phyloP scores from a whole-genome alignment of 1,284 basidiomycete genomes.

The Trichosporon coremiiforme region DNA sequence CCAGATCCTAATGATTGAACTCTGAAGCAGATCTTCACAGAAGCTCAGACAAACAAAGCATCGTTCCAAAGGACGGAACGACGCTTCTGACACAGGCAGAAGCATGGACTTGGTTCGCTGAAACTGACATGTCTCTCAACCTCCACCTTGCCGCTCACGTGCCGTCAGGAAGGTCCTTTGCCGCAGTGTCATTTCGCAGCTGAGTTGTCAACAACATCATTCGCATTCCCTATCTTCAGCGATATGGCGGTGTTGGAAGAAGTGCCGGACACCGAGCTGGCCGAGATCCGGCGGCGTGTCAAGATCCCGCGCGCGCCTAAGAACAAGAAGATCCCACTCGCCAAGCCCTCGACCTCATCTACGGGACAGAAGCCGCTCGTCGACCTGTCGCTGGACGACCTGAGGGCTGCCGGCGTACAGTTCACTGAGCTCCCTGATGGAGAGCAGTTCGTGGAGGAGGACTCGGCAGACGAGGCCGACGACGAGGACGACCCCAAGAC shows the following conservation, averaged over 20 bases:
- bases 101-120: slow-evolving; percentile 57
- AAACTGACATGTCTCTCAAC: slow-evolving; percentile 60
- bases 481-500: slow-evolving; percentile 19
- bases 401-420: slow-evolving; percentile 29
- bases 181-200: not conserved
- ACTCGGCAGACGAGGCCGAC: slow-evolving; percentile 19
- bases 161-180: slow-evolving; percentile 61
- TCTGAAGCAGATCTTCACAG: too few species aligned
- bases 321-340: slow-evolving; percentile 4
- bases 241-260: slow-evolving; percentile 3
- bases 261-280: not conserved
- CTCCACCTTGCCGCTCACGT: slow-evolving; percentile 7
- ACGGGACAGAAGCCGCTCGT: slow-evolving; percentile 27
- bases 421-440: slow-evolving; percentile 23
- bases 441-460: slow-evolving; percentile 13
- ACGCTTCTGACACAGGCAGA: not conserved
- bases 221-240: not conserved
- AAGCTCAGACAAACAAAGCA: not conserved
- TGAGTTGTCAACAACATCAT: not conserved
- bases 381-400: slow-evolving; percentile 27
- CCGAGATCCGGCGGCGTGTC: not conserved
- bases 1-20: too few species aligned
- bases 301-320: slow-evolving; percentile 3
- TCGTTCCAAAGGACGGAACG: not conserved
- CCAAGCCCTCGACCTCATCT: not conserved